Conservation (phyloP, 164 flowering plant genomes). For the Nymphaea colorata region DNA sequence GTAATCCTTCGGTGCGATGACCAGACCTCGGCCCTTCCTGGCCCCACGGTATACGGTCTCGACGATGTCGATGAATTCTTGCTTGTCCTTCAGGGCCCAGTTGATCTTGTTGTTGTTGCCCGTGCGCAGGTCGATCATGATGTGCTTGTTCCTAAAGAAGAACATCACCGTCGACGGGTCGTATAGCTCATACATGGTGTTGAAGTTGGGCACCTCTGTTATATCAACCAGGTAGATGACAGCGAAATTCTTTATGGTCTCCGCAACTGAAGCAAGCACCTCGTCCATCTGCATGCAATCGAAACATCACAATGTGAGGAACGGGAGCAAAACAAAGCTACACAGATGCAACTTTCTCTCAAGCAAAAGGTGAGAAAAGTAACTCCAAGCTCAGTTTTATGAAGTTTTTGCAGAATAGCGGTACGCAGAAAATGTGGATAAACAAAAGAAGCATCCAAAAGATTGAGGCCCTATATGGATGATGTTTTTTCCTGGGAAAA, state of each 20-base stretch:
- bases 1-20: conserved; percentile 93
- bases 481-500: no score
- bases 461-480: no score
- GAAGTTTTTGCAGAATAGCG: no score
- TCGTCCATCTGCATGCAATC: conserved; percentile 64
- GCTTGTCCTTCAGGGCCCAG: conserved; percentile 96
- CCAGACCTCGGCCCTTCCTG: conserved; percentile 81
- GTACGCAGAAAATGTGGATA: no score
- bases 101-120: conserved; percentile 97
- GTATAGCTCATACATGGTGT: conserved; percentile 91
- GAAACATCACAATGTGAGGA: neutral
- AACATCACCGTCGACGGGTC: conserved; percentile 94
- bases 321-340: no score
- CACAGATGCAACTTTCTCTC: no score
- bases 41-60: conserved; percentile 96
- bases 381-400: no score
- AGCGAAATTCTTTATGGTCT: conserved; percentile 84
- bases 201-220: conserved; percentile 88
- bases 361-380: no score
- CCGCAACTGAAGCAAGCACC: conserved; percentile 88
- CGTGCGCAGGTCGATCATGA: conserved; percentile 90
- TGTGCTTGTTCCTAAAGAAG: conserved; percentile 96
- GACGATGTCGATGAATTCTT: conserved; percentile 85
- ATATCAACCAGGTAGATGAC: conserved; percentile 90
- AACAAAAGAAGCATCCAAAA: no score